A percentile compares a stretch with the other conserved stretches of the same genome.
Evolutionary conservation across 306 rosid genomes (phyloP).

Genomic region (Alnus rubra): DNA sequence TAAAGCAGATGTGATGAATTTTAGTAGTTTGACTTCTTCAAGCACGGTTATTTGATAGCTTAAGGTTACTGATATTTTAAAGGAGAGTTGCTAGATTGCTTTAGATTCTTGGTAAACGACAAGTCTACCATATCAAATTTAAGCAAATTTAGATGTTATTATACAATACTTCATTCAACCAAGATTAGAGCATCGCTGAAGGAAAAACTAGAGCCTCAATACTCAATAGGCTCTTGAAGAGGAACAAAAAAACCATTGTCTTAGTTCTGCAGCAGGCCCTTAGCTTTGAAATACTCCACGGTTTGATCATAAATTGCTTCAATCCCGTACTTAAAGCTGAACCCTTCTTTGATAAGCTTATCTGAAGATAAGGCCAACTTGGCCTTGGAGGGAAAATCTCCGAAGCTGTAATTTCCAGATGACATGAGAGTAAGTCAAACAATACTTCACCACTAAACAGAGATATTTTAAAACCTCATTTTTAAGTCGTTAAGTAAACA

Average conservation of each 20-base stretch:
- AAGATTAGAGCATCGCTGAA: not conserved
- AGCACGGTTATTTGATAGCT: not conserved
- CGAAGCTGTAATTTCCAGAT: constrained; percentile 54
- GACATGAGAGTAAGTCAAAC: not conserved
- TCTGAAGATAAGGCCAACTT: constrained; percentile 62
- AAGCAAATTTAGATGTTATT: constrained; percentile 6
- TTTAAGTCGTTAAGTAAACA: not conserved
- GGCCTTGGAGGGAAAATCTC: constrained; percentile 55
- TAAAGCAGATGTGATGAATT: not conserved
- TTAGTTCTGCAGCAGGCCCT: constrained; percentile 53
- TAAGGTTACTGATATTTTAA: not conserved
- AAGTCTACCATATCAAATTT: not conserved
- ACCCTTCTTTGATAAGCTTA: constrained; percentile 77
- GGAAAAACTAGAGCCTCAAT: not conserved
- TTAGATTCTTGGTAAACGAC: constrained; percentile 3
- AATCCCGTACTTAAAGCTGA: constrained; percentile 59
- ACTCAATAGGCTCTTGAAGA: not conserved
- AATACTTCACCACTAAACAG: not conserved
- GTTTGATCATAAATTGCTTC: constrained; percentile 63
- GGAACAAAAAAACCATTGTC: constrained; percentile 1
- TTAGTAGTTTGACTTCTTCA: not conserved
- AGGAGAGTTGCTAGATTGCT: not conserved
- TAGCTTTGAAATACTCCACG: constrained; percentile 64
- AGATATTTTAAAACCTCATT: not conserved
- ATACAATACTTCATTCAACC: constrained; percentile 7